These are phyloP conservation scores for Globisporangium cylindrosporum DNA, from an alignment of 352 stramenopile genomes.

Conservation along the genomic window DNA sequence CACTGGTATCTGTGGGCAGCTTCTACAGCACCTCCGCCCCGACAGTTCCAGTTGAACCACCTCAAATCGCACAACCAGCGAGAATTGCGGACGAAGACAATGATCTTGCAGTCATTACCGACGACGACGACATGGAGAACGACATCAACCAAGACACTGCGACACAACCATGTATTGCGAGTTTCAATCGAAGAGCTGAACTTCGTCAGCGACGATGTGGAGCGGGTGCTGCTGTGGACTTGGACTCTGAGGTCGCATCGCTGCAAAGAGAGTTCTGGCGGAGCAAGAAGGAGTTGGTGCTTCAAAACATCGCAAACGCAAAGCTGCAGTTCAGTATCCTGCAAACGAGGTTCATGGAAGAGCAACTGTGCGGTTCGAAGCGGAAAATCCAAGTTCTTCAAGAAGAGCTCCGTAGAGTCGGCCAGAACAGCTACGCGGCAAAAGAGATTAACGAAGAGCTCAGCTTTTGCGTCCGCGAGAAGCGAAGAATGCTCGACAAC, in stretches of 20 bases:
- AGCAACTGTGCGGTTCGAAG: slow-evolving; percentile 22
- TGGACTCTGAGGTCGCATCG: background rate
- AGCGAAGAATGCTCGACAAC: slow-evolving; percentile 10
- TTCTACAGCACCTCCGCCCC: background rate
- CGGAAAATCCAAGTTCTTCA: slow-evolving; percentile 23
- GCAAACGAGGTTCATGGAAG: slow-evolving; percentile 19
- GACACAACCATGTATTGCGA: background rate
- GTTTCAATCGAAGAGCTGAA: background rate
- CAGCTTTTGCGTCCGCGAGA: slow-evolving; percentile 18
- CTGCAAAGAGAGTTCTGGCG: slow-evolving; percentile 22
- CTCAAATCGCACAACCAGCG: background rate
- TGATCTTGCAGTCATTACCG: slow-evolving; percentile 9
- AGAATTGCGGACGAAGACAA: slow-evolving; percentile 15
- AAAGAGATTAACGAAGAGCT: slow-evolving; percentile 16
- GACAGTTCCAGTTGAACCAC: background rate
- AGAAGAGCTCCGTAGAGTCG: slow-evolving; percentile 15
- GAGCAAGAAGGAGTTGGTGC: slow-evolving; percentile 18
- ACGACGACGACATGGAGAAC: slow-evolving; percentile 11
- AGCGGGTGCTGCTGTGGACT: too few species aligned
- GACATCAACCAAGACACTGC: slow-evolving; percentile 5
- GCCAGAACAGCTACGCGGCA: background rate
- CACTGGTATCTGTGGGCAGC: background rate
- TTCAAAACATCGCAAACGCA: slow-evolving; percentile 20
- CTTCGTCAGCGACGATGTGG: background rate
- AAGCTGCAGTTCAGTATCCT: slow-evolving; percentile 23